phyloP scores from a whole-genome alignment of 2,329 filamentous ascomycete species.

The Penicillium sp. region DNA sequence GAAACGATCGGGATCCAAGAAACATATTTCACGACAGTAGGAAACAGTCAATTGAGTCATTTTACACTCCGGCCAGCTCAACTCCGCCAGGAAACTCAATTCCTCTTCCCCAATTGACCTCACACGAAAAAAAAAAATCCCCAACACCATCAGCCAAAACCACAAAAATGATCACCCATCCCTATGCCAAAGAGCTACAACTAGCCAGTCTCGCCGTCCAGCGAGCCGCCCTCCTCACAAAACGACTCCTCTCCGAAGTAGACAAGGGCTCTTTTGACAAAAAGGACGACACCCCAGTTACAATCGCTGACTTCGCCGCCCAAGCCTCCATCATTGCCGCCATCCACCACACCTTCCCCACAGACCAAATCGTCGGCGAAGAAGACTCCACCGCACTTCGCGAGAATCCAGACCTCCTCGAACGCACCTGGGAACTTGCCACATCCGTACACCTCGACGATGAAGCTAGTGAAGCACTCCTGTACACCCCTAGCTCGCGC shows the following conservation, averaged over 20 bases:
- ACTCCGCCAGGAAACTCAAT: not conserved
- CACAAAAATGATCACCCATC: constrained; percentile 31
- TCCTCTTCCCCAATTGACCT: not conserved
- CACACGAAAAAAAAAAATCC: not conserved
- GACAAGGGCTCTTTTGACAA: constrained; percentile 59
- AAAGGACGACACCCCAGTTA: constrained; percentile 63
- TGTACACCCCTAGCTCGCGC: constrained; percentile 49
- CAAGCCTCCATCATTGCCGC: constrained; percentile 65
- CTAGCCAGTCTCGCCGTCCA: constrained; percentile 54
- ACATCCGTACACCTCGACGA: constrained; percentile 41
- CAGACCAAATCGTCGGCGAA: constrained; percentile 64
- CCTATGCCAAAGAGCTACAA: constrained; percentile 43
- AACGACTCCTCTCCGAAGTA: constrained; percentile 54
- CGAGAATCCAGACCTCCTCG: constrained; percentile 51
- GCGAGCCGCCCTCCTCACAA: constrained; percentile 61
- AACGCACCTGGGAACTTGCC: constrained; percentile 62
- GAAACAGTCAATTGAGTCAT: constrained; percentile 5
- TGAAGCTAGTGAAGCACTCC: constrained; percentile 35
- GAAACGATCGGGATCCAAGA: constrained; percentile 7
- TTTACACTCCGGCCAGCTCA: not conserved
- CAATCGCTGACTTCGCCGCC: constrained; percentile 65
- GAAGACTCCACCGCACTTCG: constrained; percentile 61
- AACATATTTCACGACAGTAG: constrained; percentile 1
- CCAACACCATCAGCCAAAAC: not conserved
- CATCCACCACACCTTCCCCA: constrained; percentile 58